phyloP scores from a whole-genome alignment of 2,329 filamentous ascomycete genomes.

The Cryphonectria carpinicola region DNA sequence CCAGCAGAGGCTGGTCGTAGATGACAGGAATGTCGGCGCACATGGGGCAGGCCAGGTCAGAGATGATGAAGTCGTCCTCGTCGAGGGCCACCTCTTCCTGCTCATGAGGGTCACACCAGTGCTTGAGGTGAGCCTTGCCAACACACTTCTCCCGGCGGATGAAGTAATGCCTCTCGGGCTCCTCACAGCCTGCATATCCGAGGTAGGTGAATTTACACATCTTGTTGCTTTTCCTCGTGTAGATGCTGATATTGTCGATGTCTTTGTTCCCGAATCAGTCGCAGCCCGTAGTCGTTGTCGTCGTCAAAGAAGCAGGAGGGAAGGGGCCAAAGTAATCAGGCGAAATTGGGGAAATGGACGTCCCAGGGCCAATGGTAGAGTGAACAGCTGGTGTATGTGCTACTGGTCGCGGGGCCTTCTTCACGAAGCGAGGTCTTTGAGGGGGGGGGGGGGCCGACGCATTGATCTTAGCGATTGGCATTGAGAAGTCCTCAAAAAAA shows the following conservation, averaged over 20 bases:
- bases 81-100: slow-evolving; percentile 24
- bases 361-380: background rate
- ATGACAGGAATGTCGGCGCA: slow-evolving; percentile 26
- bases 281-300: background rate
- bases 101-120: slow-evolving; percentile 28
- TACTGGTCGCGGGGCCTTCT: slow-evolving; percentile 17
- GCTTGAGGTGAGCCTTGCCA: slow-evolving; percentile 28
- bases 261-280: background rate
- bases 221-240: background rate
- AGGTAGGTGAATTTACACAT: slow-evolving; percentile 31
- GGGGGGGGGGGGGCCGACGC: slow-evolving; percentile 5
- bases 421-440: slow-evolving; percentile 20
- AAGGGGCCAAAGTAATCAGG: slow-evolving; percentile 6
- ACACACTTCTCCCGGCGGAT: slow-evolving; percentile 29
- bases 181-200: slow-evolving; percentile 27
- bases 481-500: background rate
- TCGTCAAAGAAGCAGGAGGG: background rate
- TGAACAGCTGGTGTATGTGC: background rate
- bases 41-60: slow-evolving; percentile 25
- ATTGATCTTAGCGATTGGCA: slow-evolving; percentile 16
- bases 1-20: slow-evolving; percentile 29
- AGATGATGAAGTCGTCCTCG: slow-evolving; percentile 15
- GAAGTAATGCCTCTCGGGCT: slow-evolving; percentile 29
- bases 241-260: background rate
- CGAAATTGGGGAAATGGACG: background rate